Conservation (phyloP, 768 basidiomycete genomes). For the Tubosaeta brunneosetosa region DNA sequence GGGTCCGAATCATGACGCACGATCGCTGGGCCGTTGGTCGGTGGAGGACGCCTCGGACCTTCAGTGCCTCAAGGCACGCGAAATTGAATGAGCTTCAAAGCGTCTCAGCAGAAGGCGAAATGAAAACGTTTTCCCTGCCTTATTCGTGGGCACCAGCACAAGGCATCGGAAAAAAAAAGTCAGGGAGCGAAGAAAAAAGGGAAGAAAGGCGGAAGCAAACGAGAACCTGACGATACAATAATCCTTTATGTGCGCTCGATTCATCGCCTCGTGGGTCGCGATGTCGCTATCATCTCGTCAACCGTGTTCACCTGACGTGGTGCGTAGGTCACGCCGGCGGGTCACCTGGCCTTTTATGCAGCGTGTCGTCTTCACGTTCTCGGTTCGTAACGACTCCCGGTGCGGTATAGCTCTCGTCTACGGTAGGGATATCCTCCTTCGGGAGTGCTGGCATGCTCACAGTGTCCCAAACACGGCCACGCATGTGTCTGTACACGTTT, state of each 20-base stretch:
- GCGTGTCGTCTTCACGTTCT: neutral
- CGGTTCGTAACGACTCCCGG: too few species aligned
- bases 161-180: neutral
- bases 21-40: too few species aligned
- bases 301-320: slow-evolving; percentile 16
- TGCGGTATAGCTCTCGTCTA: too few species aligned
- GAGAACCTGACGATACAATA: neutral
- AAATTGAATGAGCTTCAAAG: too few species aligned
- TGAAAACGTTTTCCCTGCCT: too few species aligned
- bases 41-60: too few species aligned
- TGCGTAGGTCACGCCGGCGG: neutral
- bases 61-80: too few species aligned
- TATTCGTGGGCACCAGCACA: too few species aligned
- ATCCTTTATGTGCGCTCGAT: slow-evolving; percentile 12
- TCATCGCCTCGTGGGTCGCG: slow-evolving; percentile 8
- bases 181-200: too few species aligned
- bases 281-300: slow-evolving; percentile 7
- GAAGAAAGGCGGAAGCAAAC: neutral
- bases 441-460: neutral
- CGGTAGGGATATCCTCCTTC: neutral
- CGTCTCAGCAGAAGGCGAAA: too few species aligned
- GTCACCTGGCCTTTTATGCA: slow-evolving; percentile 12
- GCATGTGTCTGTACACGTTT: slow-evolving; percentile 13
- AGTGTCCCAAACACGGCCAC: neutral
- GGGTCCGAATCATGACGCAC: too few species aligned